A percentile compares a stretch with the other conserved stretches of the same genome.
phyloP scores from a whole-genome alignment of 2,329 filamentous ascomycete genomes.

The Penicillium sp. region DNA sequence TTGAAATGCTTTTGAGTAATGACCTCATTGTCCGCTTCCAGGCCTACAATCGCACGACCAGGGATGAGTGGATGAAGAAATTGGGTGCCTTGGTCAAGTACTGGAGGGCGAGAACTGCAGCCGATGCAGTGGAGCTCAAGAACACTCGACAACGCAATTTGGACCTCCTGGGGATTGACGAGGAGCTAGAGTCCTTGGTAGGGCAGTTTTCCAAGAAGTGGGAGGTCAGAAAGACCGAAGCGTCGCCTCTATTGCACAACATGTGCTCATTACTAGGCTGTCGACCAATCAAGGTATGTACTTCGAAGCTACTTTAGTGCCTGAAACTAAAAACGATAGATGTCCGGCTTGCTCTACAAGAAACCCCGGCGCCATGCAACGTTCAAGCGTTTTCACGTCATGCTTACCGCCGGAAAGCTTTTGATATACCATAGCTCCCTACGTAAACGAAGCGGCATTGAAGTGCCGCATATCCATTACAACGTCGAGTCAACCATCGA shows the following conservation, averaged over 20 bases:
- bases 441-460: slow-evolving; percentile 59
- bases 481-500: slow-evolving; percentile 64
- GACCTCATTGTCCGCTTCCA: slow-evolving; percentile 65
- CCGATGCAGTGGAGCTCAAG: slow-evolving; percentile 64
- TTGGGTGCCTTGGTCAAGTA: slow-evolving; percentile 63
- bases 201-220: slow-evolving; percentile 71
- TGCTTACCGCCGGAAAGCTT: slow-evolving; percentile 65
- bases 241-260: slow-evolving; percentile 69
- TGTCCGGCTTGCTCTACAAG: slow-evolving; percentile 66
- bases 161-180: slow-evolving; percentile 65
- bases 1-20: slow-evolving; percentile 67
- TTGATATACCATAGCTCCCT: slow-evolving; percentile 67
- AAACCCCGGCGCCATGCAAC: slow-evolving; percentile 67
- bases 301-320: not conserved
- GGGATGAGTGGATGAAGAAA: slow-evolving; percentile 66
- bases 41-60: slow-evolving; percentile 61
- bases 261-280: slow-evolving; percentile 69
- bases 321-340: slow-evolving; percentile 35
- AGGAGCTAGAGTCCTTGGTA: slow-evolving; percentile 67
- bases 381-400: slow-evolving; percentile 64
- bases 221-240: slow-evolving; percentile 68
- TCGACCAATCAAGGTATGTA: slow-evolving; percentile 58
- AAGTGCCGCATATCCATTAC: slow-evolving; percentile 65
- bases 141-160: slow-evolving; percentile 63
- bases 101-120: slow-evolving; percentile 62